Conservation (phyloP, 345 rosid genomes). For the Lepidium sativum region DNA sequence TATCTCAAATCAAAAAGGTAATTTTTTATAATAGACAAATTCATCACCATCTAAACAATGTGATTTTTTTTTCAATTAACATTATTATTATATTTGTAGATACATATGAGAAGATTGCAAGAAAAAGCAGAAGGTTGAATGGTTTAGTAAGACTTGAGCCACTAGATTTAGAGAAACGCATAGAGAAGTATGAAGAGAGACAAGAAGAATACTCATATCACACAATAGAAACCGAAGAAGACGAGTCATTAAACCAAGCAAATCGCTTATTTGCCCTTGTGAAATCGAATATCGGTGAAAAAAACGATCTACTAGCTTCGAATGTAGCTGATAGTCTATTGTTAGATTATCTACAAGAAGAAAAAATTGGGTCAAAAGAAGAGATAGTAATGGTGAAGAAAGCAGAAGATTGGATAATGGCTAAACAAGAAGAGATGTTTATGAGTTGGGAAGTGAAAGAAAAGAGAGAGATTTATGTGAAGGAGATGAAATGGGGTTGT, state of each 20-base stretch:
- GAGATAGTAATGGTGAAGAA: constrained; percentile 22
- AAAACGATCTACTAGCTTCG: constrained; percentile 1
- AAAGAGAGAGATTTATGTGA: constrained; percentile 39
- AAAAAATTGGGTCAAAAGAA: constrained; percentile 15
- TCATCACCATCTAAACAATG: not conserved
- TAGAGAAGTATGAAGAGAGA: constrained; percentile 31
- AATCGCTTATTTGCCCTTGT: constrained; percentile 15
- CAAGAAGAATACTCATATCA: constrained; percentile 7
- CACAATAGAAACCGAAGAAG: not conserved
- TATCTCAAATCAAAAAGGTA: constrained; percentile 17
- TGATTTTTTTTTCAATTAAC: not conserved
- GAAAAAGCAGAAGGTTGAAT: constrained; percentile 32
- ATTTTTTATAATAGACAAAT: not conserved
- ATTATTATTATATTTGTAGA: constrained; percentile 25
- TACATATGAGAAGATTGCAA: constrained; percentile 33
- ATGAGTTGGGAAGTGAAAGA: constrained; percentile 52
- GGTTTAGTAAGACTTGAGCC: constrained; percentile 44
- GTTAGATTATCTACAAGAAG: constrained; percentile 47
- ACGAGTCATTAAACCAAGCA: constrained; percentile 12
- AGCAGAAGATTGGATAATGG: constrained; percentile 56
- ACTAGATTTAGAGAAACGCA: constrained; percentile 50
- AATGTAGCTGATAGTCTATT: constrained; percentile 28
- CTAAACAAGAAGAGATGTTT: constrained; percentile 31
- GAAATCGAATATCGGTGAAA: constrained; percentile 7
- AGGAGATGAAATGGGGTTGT: constrained; percentile 33